Conservation (phyloP, 768 basidiomycete species). For the Calocybe cyanea region DNA sequence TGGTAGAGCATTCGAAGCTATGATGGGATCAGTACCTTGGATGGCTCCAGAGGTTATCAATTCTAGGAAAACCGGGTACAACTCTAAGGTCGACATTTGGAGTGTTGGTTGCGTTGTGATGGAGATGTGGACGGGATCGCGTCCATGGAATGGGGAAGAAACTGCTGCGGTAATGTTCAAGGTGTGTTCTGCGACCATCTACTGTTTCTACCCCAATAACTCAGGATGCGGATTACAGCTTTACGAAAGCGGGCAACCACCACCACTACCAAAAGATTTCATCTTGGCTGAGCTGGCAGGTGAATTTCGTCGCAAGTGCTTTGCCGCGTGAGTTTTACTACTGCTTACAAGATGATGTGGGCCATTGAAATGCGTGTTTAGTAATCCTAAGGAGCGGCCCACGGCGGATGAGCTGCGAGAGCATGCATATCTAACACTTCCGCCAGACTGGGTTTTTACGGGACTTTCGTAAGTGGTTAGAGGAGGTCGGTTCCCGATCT, state of each 20-base stretch:
- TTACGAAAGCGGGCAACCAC: conserved; percentile 45
- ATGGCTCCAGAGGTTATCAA: not conserved
- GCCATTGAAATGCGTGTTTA: not conserved
- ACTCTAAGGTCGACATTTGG: not conserved
- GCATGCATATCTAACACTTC: too few relatives aligned
- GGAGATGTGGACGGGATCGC: too few relatives aligned
- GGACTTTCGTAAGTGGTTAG: too few relatives aligned
- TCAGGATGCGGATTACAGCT: not conserved
- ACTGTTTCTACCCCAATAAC: not conserved
- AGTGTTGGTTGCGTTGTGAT: too few relatives aligned
- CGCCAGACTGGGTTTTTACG: too few relatives aligned
- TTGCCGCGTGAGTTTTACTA: conserved; percentile 67
- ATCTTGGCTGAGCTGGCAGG: conserved; percentile 67
- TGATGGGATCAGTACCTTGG: too few relatives aligned
- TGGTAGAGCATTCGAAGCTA: not conserved
- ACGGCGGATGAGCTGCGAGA: not conserved
- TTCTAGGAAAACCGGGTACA: not conserved
- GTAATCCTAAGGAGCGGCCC: not conserved
- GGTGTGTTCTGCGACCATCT: not conserved
- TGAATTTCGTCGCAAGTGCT: conserved; percentile 84
- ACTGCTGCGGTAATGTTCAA: too few relatives aligned
- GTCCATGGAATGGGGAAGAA: too few relatives aligned
- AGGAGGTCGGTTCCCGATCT: too few relatives aligned
- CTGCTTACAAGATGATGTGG: not conserved
- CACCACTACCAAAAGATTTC: conserved; percentile 87